Evolutionary conservation across 2,329 filamentous ascomycete species (phyloP).

Genomic region (Rhynchosporium agropyri): DNA sequence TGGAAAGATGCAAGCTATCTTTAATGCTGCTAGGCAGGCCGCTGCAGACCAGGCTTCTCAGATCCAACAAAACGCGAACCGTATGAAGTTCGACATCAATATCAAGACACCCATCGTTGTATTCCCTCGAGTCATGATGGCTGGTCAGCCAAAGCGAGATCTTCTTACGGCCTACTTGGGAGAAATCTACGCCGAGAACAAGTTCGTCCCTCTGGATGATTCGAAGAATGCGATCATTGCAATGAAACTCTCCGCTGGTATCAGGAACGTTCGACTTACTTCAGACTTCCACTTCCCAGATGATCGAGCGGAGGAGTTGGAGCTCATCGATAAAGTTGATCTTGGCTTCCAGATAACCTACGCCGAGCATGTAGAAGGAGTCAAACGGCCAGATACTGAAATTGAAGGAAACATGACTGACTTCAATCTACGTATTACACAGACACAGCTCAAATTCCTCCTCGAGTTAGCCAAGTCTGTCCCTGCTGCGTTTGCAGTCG

Average conservation of each 20-base stretch:
- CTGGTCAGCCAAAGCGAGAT: conserved; percentile 73
- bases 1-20: conserved; percentile 98
- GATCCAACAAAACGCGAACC: conserved; percentile 85
- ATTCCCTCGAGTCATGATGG: conserved; percentile 78
- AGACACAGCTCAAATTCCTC: conserved; percentile 87
- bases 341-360: conserved; percentile 91
- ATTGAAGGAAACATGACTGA: conserved; percentile 91
- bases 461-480: conserved; percentile 86
- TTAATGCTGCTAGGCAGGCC: conserved; percentile 93
- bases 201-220: conserved; percentile 83
- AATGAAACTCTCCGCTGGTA: conserved; percentile 88
- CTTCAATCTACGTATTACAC: conserved; percentile 85
- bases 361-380: conserved; percentile 77
- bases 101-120: conserved; percentile 95
- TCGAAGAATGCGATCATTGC: conserved; percentile 71
- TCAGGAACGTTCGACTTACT: conserved; percentile 88
- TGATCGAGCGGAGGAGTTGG: conserved; percentile 77
- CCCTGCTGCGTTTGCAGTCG: conserved; percentile 81
- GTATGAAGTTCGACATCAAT: conserved; percentile 91
- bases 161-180: conserved; percentile 89
- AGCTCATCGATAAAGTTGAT: conserved; percentile 97
- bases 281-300: conserved; percentile 83
- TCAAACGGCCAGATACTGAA: conserved; percentile 85
- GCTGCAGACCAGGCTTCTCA: conserved; percentile 92
- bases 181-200: conserved; percentile 96